These are phyloP conservation scores for Perilla frutescens DNA, from an alignment of 257 asterid genomes.

Conservation along the genomic window DNA sequence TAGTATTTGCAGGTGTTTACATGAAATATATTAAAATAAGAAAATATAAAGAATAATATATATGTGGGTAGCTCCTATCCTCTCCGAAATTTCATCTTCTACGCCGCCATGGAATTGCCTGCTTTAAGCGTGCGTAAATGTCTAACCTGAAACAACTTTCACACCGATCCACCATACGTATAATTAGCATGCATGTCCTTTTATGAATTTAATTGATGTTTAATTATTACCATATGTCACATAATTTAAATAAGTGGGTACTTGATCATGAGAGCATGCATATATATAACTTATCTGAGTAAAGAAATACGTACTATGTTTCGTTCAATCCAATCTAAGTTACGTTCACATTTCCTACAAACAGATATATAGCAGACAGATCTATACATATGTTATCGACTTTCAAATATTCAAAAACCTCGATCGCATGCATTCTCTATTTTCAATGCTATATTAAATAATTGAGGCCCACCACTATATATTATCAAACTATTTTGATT, in stretches of 20 bases:
- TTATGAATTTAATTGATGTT: background rate
- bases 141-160: conserved; percentile 44
- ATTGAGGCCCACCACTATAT: conserved; percentile 19
- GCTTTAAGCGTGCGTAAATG: conserved; percentile 60
- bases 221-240: no score
- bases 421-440: background rate
- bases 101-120: conserved; percentile 60
- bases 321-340: background rate
- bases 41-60: background rate
- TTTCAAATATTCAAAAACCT: background rate
- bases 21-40: background rate
- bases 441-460: background rate
- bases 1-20: no score
- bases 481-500: conserved; percentile 16
- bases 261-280: no score
- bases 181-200: no score
- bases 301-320: no score
- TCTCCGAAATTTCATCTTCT: conserved; percentile 29
- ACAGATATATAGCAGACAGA: no score
- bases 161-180: no score
- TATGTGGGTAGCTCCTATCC: no score
- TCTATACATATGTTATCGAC: background rate
- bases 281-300: no score
- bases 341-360: no score
- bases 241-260: no score